Base-by-base conservation (phyloP, 441 rosid genomes). In the Arabidopsis lyrata region DNA sequence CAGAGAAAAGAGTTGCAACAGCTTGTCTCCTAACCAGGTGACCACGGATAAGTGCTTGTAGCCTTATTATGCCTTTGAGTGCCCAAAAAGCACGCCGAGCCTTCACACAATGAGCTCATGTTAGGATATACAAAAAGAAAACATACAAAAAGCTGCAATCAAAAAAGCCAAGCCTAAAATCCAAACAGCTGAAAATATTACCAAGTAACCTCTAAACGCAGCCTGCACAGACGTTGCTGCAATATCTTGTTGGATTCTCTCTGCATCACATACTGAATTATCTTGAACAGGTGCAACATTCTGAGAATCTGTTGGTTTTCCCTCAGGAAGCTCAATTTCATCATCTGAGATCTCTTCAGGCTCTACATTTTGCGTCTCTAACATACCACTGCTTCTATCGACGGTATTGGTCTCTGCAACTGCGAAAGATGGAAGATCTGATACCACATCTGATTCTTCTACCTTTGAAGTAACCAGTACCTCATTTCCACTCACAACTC, bases 151-250 rank as follows among this genome's bases (percentile, higher is more conserved):
- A 54, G 10, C 52, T 39, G 18, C 67, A 56, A 63, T 38, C 44
- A 63, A 76, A 45, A 76, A 45, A 29, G 36, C 24, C 8, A 35
- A 62, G 54, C 38, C 38, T 2, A 45, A n/a, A n/a, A n/a, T n/a
- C n/a, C n/a, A n/a, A n/a, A n/a, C n/a, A n/a, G n/a, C n/a, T n/a
- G n/a, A n/a, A n/a, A 63, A 72, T 56, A 73, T 81, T 95, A 95
- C 99, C 99, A 90, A 78, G 81, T 86, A 91, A 57, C 99, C 97
- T 85, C 97, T 86, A 81, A 91, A 95, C 68, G 91, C 90, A 83
- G 99, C 97, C 83, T 95, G 99, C 36, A 82, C 89, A 68, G 79
- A 65, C 4, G 81, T 90, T 20, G 96, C 95, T 47, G 98, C 93
- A 66, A 84, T 73, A 77, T 87, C 91, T 54, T 70, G 83, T 68